Conservation (phyloP, 495 filamentous ascomycete genomes). For the Cercophora sp. region DNA sequence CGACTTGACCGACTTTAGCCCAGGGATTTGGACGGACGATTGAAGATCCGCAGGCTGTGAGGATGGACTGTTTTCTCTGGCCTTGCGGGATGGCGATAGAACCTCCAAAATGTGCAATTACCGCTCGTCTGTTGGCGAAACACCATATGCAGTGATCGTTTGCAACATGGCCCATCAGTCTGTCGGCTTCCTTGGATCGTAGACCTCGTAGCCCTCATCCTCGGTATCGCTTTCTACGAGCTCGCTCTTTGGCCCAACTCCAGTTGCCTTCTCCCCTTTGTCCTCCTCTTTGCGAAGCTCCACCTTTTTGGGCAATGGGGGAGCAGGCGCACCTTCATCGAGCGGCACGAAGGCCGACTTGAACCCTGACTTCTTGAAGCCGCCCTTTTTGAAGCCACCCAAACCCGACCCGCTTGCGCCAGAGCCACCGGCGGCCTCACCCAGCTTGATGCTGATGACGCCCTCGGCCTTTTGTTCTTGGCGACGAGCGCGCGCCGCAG, state of each 20-base stretch:
- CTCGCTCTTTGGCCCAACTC: constrained; percentile 19
- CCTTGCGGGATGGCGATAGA: no score
- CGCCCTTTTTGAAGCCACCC: constrained; percentile 54
- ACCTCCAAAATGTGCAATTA: no score
- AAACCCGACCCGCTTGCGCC: constrained; percentile 8
- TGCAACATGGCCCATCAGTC: no score
- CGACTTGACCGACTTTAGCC: constrained; percentile 49
- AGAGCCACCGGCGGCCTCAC: constrained; percentile 26
- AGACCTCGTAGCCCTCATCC: constrained; percentile 55
- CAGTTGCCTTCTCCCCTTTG: constrained; percentile 14
- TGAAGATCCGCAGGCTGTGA: no score
- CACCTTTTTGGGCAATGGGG: constrained; percentile 18
- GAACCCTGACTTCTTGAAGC: constrained; percentile 48
- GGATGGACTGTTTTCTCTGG: no score
- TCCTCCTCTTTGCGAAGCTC: constrained; percentile 13
- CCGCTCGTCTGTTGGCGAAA: no score
- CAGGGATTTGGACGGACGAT: constrained; percentile 28
- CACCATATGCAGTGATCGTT: no score
- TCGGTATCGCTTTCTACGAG: constrained; percentile 53
- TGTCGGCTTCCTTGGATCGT: constrained; percentile 51
- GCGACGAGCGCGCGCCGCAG: constrained; percentile 58
- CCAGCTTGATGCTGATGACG: constrained; percentile 55
- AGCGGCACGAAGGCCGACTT: constrained; percentile 50
- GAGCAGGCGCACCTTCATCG: constrained; percentile 18
- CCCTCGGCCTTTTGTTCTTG: constrained; percentile 69